Evolutionary conservation across 1,284 basidiomycete species (phyloP), one percentile per base, ranked within the genome.

Genomic region (Cerrena zonata): DNA sequence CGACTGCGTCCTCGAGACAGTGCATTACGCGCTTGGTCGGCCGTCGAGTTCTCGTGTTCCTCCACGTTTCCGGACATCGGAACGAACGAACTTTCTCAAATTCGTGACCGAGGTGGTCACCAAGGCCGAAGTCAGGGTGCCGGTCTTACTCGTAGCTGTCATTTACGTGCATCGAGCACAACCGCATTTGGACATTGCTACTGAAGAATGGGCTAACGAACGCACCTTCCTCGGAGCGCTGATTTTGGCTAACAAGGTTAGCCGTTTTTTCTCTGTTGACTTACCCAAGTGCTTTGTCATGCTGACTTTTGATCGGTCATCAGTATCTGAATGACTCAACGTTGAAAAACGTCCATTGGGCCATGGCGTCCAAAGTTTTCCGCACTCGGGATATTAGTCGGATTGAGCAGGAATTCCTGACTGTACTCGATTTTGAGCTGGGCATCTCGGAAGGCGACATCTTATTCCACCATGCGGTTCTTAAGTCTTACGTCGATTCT

Each of bases 141-240:
- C 84, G 23, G 78, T 78, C 47, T 64, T 88, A 58, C 72, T 88
- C 42, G 78, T 78, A 21, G 65, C 84, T 11, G 78, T 87, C 42
- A 82, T 80, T 61, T 87, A 88, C 65, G 80, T 88, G 61, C 72
- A 82, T 67, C 69, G 86, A 51, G 84, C 85, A 2, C 81, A 80
- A 57, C 82, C 83, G 5, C 82, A 87, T 65, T 73, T 87, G 39
- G 80, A 84, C 61, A 87, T 87, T 56, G 84, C 84, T 12, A 69
- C 86, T 56, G 84, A 86, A 63, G 80, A 87, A 58, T 87, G 85
- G 84, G 84, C 85, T n/a, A 73, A 82, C 45, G 86, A 87, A 65
- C 78, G 84, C 51, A 84, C 87, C 21, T 86, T 87, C 66, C 74
- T 87, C 37, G 84, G 84, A 48, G 81, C 85, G 27, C 63, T 88